These are phyloP conservation scores for Claviceps sp. DNA, from an alignment of 2,329 filamentous ascomycete species.

Conservation along the genomic window DNA sequence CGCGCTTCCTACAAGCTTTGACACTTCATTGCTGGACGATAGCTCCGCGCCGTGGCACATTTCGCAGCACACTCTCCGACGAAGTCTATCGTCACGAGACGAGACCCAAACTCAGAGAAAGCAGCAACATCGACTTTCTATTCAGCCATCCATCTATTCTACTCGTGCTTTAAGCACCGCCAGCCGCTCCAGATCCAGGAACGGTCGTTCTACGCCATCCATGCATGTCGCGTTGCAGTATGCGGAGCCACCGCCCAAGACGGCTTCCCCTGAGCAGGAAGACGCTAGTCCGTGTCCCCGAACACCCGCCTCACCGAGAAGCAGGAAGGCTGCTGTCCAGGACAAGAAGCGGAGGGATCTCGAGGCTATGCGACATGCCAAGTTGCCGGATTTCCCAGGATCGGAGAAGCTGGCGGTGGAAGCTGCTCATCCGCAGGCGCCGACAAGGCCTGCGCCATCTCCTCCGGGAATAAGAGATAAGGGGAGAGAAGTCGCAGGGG, in stretches of 20 bases:
- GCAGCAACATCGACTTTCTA: conserved; percentile 3
- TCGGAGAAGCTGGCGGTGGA: background rate
- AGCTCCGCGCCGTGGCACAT: conserved; percentile 7
- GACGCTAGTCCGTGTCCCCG: conserved; percentile 8
- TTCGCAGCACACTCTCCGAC: background rate
- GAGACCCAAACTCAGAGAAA: conserved; percentile 1
- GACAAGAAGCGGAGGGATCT: conserved; percentile 28
- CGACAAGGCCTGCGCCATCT: background rate
- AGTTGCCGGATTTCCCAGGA: conserved; percentile 9
- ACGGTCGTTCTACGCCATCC: conserved; percentile 6
- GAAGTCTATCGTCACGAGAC: background rate
- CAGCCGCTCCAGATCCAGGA: conserved; percentile 1
- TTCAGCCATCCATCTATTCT: conserved; percentile 11
- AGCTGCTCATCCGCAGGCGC: background rate
- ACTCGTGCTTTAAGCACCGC: conserved; percentile 15
- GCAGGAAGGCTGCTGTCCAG: conserved; percentile 24
- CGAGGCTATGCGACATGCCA: conserved; percentile 17
- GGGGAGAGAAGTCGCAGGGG: background rate
- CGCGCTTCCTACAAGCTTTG: conserved; percentile 12
- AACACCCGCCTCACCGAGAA: conserved; percentile 13
- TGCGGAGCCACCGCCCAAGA: background rate
- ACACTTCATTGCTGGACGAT: conserved; percentile 11
- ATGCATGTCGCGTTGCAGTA: conserved; percentile 12
- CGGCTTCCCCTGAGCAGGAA: conserved; percentile 3
- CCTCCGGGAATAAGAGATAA: background rate